A percentile compares a stretch with the other conserved stretches of the same genome.
These are phyloP conservation scores for Hymenoscyphus scutula DNA, from an alignment of 2,329 filamentous ascomycete genomes.

Conservation along the genomic window DNA sequence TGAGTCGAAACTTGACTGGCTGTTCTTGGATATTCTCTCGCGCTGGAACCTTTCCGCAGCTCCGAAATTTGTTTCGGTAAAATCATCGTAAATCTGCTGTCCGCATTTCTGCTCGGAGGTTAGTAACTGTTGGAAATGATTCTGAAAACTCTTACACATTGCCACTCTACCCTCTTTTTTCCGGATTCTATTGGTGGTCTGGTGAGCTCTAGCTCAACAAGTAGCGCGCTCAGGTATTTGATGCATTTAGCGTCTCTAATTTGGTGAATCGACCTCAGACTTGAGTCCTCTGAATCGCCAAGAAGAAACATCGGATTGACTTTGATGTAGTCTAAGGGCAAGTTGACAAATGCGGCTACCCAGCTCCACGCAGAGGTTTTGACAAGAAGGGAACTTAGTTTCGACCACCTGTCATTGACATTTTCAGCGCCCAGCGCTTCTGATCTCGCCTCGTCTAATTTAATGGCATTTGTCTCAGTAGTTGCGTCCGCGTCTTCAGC, in stretches of 20 bases:
- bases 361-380: background rate
- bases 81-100: slow-evolving; percentile 19
- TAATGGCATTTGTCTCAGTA: background rate
- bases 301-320: background rate
- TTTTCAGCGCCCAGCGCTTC: too few species aligned
- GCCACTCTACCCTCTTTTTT: slow-evolving; percentile 17
- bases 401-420: background rate
- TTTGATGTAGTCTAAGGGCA: background rate
- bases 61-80: slow-evolving; percentile 16
- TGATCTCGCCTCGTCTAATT: too few species aligned
- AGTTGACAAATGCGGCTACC: background rate
- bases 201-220: background rate
- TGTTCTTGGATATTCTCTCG: background rate
- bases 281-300: background rate
- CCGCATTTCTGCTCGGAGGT: slow-evolving; percentile 17
- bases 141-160: background rate
- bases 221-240: background rate
- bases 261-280: too few species aligned
- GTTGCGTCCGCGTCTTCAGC: background rate
- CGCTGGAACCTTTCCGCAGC: background rate
- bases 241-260: too few species aligned
- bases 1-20: background rate
- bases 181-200: slow-evolving; percentile 5
- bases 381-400: background rate
- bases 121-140: background rate